Base-by-base conservation (phyloP, 2,329 filamentous ascomycete species). In the Zymoseptoria brevis region DNA sequence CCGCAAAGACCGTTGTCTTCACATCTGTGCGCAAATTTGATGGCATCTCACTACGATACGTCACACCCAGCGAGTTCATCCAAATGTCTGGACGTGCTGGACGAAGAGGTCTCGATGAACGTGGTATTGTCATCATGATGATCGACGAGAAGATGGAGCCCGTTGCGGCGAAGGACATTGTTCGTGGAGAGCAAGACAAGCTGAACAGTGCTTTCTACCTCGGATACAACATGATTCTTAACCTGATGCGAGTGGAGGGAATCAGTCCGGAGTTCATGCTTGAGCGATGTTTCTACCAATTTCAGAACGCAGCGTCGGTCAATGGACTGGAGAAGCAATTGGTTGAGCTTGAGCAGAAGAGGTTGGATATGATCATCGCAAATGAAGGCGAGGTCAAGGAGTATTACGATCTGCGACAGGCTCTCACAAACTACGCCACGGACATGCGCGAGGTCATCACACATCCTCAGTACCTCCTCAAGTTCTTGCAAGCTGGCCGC, bases 61-160 rank as follows among this genome's bases (percentile, higher is more conserved):
- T 97, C 19, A 96, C 92, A 0, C 90, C 91, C 1, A 96, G 90
- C 9, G 94, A 99, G 70, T 99, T 97, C 75, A 90, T 99, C 56
- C 94, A 99, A 73, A 99, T 99, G 94, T 96, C 94, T 57, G 94
- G 94, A 62, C 89, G 94, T 75, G 94, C 94, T 60, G 94, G 94
- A 72, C 89, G 94, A 82, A 87, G 94, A 84, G 94, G 94, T 76
- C 87, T 99, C 57, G 94, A 99, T 77, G 92, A 96, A 63, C 88
- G 94, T 65, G 94, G 94, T 82, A 95, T 97, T 67, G 94, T 99
- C 67, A 97, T 99, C 73, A 97, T 99, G 90, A 97, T 99, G 93
- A 89, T 99, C 62, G 88, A 95, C 71, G 89, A 95, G 74, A 90
- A 94, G 77, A 93, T 99, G 79, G 94, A 99, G 70, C 94, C 94